Evolutionary conservation across 495 filamentous ascomycete genomes (phyloP), one percentile per base, ranked within the genome.

Genomic region (Aspergillus conjunctus): DNA sequence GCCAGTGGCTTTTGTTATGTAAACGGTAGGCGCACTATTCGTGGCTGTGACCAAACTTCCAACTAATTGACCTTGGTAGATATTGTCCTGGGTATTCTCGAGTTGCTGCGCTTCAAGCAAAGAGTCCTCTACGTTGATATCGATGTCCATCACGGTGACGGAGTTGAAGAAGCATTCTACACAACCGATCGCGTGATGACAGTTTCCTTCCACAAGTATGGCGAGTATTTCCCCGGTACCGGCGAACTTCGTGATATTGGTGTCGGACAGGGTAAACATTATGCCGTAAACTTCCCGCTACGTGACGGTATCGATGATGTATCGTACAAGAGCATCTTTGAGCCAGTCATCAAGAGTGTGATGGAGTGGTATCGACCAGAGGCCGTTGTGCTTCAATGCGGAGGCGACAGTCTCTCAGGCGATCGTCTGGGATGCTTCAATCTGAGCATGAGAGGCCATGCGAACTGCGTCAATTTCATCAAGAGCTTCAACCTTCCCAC

Each of bases 141-240:
- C 65, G 94, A 98, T 74, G 95, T 98, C 17, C 94, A 98, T 74
- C 94, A 98, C 67, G 94, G 94, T 43, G 94, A 98, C 71, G 94
- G 94, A 60, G 94, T 98, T 21, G 94, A 98, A 73, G 93, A 98
- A 69, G 94, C 94, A 7, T 98, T 98, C 67, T 96, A 95, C 69
- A 94, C 92, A 18, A 98, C 94, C 15, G 93, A 98, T 76, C 87
- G 94, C 66, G 94, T 98, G 69, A 97, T 98, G 93, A 98, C 95
- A 0, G 88, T 92, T 41, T 96, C 92, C 15, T 98, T 98, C 75
- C 94, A 98, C 79, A 98, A 98, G 66, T 98, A 97, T 75, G 94
- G 95, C 73, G 94, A 98, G 68, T 98, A 97, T 72, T 98, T 98
- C 74, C 94, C 94, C 7, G 95, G 95, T 56, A 98, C 94, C 2